phyloP scores from a whole-genome alignment of 176 grass and related monocot genomes.

The Stipa capillata region DNA sequence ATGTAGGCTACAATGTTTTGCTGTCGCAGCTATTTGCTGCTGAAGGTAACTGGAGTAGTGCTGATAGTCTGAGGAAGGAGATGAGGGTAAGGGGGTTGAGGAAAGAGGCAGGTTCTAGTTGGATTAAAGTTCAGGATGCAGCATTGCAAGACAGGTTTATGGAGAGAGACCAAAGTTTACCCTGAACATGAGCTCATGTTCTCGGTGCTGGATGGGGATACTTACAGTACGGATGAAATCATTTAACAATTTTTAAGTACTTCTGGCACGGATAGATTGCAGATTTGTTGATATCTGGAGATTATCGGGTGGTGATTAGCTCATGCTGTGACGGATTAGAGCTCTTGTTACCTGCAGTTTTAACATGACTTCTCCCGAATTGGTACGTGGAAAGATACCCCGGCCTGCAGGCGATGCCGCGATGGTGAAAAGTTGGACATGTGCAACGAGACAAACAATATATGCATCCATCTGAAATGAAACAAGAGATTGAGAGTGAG shows the following conservation, averaged over 20 bases:
- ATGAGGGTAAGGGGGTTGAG: slow-evolving; percentile 59
- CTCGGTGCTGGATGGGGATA: slow-evolving; percentile 17
- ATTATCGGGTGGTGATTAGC: not conserved
- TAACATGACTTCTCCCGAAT: not conserved
- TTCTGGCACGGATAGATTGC: not conserved
- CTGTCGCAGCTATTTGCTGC: slow-evolving; percentile 60
- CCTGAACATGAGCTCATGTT: slow-evolving; percentile 23
- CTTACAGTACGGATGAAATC: slow-evolving; percentile 13
- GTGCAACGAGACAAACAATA: not conserved
- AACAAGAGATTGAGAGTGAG: not conserved
- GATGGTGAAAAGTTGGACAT: not conserved
- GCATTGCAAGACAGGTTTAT: slow-evolving; percentile 22
- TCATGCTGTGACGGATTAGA: not conserved
- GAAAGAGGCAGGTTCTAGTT: slow-evolving; percentile 57
- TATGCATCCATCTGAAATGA: not conserved
- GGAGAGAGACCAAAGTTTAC: slow-evolving; percentile 18
- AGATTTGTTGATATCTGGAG: not conserved
- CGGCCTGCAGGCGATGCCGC: not conserved
- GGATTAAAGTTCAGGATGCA: slow-evolving; percentile 47
- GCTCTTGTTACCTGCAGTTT: not conserved
- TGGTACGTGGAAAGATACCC: not conserved
- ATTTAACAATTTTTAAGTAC: not conserved
- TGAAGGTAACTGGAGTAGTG: slow-evolving; percentile 63
- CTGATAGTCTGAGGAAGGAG: slow-evolving; percentile 76
- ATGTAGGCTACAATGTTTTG: slow-evolving; percentile 62